Evolutionary conservation across 192 early-diverging fungal genomes (phyloP).

Genomic region (Backusella circina): DNA sequence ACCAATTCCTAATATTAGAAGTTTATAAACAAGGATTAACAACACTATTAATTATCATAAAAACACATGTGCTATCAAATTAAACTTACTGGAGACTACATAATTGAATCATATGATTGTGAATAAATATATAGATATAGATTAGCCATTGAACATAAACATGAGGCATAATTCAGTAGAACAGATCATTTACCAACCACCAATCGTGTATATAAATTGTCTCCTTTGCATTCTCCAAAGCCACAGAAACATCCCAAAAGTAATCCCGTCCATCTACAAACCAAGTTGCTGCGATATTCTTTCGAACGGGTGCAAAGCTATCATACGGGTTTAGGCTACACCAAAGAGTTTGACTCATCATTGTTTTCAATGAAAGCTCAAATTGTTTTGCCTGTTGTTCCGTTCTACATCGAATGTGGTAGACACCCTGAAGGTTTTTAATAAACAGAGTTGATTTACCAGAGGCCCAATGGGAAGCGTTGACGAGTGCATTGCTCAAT

Average conservation of each 20-base stretch:
- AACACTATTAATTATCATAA: background rate
- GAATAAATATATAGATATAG: background rate
- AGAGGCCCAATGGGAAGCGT: background rate
- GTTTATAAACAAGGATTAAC: background rate
- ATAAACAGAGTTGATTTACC: conserved; percentile 46
- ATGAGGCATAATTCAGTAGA: background rate
- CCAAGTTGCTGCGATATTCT: conserved; percentile 56
- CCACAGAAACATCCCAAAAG: conserved; percentile 66
- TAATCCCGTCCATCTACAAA: conserved; percentile 77
- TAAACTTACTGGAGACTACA: background rate
- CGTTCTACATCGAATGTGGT: conserved; percentile 61
- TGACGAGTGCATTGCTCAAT: background rate
- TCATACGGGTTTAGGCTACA: conserved; percentile 52
- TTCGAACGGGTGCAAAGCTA: conserved; percentile 73
- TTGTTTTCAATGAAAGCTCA: conserved; percentile 52
- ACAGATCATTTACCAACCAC: conserved; percentile 50
- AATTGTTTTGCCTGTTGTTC: conserved; percentile 61
- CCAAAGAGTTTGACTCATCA: conserved; percentile 48
- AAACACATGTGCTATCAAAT: too few relatives aligned
- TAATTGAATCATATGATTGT: background rate
- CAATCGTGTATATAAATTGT: conserved; percentile 74
- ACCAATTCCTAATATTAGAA: background rate
- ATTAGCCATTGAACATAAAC: background rate
- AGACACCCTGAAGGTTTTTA: conserved; percentile 55
- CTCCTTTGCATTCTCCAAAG: conserved; percentile 65